phyloP scores from a whole-genome alignment of 371 early-diverging fungal genomes.

The Saksenaea oblongispora region DNA sequence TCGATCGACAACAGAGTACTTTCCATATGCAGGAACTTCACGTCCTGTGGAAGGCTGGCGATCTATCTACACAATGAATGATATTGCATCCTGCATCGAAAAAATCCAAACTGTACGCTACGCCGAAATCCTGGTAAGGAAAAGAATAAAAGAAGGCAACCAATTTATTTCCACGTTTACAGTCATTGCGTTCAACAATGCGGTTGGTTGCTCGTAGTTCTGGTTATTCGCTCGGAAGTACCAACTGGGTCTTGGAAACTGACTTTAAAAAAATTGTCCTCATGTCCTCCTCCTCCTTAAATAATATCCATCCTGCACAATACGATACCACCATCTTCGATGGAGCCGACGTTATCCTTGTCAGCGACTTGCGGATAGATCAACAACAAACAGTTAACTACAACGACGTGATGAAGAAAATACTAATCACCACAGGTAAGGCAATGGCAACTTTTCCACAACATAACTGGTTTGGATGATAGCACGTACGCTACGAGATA shows the following conservation, averaged over 20 bases:
- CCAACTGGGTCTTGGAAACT: constrained; percentile 74
- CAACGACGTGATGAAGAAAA: constrained; percentile 16
- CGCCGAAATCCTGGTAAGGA: constrained; percentile 57
- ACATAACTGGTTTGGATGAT: not conserved
- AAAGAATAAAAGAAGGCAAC: constrained; percentile 21
- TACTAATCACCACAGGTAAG: constrained; percentile 36
- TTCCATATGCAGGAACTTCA: not conserved
- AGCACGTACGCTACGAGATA: constrained; percentile 59
- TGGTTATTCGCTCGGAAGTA: constrained; percentile 69
- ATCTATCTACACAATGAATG: constrained; percentile 58
- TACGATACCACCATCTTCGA: constrained; percentile 63
- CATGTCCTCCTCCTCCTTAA: constrained; percentile 63
- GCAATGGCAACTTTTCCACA: not conserved
- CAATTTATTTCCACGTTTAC: constrained; percentile 3
- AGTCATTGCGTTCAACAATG: constrained; percentile 43
- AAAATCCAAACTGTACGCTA: constrained; percentile 69
- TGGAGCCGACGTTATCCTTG: constrained; percentile 58
- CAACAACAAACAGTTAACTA: constrained; percentile 12
- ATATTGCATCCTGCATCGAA: constrained; percentile 61
- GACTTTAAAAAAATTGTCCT: constrained; percentile 65
- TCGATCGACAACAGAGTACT: constrained; percentile 10
- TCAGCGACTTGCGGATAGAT: constrained; percentile 38
- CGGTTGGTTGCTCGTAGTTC: constrained; percentile 61
- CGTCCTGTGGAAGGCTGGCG: constrained; percentile 34
- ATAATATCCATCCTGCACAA: constrained; percentile 69